Base-by-base conservation (phyloP, 306 rosid genomes). In the Glycine latifolia region DNA sequence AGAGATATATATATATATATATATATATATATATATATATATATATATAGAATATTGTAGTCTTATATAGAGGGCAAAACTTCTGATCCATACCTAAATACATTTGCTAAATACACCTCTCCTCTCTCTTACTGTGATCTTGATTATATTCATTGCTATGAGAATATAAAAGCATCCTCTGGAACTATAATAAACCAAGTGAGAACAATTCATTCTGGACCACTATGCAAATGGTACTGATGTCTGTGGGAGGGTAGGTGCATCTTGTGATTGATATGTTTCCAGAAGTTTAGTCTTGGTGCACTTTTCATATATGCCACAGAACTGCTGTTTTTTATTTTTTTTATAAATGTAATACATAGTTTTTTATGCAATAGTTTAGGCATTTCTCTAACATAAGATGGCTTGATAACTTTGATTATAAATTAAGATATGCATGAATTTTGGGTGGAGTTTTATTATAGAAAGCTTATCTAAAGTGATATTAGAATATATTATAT, bases 211-310 rank as follows among this genome's bases (percentile, higher is more conserved):
- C 60, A 61, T 61, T 59, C 10, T 13, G 69, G 80, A 46, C 72
- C 65, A 63, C 13, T 0, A 56, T 26, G 65, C 39, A 8, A 8
- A 37, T 60, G 79, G 63, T 8, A 20, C 52, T 54, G 62, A 48
- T 60, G 52, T 35, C 63, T 16, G 47, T 3, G 67, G 10, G 16
- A 37, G 15, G 55, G 46, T 56, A 46, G 50, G 53, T 13, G 39
- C 35, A 53, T 33, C 80, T 67, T 46, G 81, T 73, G 81, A 73
- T 43, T 37, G 7, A 15, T 37, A 47, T 56, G 13, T 75, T 58
- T 53, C 55, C 8, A n/a, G 4, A 75, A 75, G 50, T 75, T 17
- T 56, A 10, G 41, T 12, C 43, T 10, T 8, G 44, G 15, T 20
- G 43, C n/a, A 16, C 55, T 68, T 46, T 46, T 47, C 17, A 46